phyloP scores from a whole-genome alignment of 2,329 filamentous ascomycete species.

The Neophaeococcomyces mojaviensis region DNA sequence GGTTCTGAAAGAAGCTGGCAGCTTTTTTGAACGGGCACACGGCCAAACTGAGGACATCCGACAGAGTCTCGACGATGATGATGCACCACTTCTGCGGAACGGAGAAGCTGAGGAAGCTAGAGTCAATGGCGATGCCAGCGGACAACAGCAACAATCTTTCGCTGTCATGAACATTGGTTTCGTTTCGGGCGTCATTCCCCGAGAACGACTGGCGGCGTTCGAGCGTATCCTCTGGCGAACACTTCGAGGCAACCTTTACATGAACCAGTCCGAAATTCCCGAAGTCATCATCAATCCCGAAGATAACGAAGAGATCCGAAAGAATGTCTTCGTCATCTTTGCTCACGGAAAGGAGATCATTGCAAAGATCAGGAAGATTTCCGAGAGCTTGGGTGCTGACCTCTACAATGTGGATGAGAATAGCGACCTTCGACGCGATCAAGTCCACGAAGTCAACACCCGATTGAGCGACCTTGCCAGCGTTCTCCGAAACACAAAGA shows the following conservation, averaged over 20 bases:
- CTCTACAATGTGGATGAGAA: slow-evolving; percentile 98
- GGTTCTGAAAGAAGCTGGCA: slow-evolving; percentile 91
- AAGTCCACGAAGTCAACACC: slow-evolving; percentile 95
- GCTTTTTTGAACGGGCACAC: slow-evolving; percentile 89
- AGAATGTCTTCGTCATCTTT: slow-evolving; percentile 99
- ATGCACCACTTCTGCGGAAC: slow-evolving; percentile 87
- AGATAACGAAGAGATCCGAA: slow-evolving; percentile 85
- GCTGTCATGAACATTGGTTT: slow-evolving; percentile 99
- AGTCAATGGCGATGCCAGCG: slow-evolving; percentile 50
- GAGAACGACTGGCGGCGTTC: slow-evolving; percentile 88
- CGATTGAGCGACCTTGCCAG: slow-evolving; percentile 84
- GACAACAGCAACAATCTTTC: slow-evolving; percentile 71
- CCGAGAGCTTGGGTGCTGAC: slow-evolving; percentile 90
- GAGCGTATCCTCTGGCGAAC: slow-evolving; percentile 97
- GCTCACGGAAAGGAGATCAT: slow-evolving; percentile 97
- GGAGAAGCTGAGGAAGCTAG: slow-evolving; percentile 68
- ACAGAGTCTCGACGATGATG: slow-evolving; percentile 79
- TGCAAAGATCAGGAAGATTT: slow-evolving; percentile 98
- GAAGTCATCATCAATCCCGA: slow-evolving; percentile 86
- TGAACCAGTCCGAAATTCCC: slow-evolving; percentile 98
- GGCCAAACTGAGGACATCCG: slow-evolving; percentile 96
- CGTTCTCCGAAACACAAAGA: slow-evolving; percentile 90
- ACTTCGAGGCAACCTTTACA: slow-evolving; percentile 93
- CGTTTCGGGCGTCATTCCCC: slow-evolving; percentile 87
- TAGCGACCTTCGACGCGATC: slow-evolving; percentile 85